Evolutionary conservation across 495 filamentous ascomycete genomes (phyloP), one percentile per base, ranked within the genome.

Genomic region (Entonaema liquescens): DNA sequence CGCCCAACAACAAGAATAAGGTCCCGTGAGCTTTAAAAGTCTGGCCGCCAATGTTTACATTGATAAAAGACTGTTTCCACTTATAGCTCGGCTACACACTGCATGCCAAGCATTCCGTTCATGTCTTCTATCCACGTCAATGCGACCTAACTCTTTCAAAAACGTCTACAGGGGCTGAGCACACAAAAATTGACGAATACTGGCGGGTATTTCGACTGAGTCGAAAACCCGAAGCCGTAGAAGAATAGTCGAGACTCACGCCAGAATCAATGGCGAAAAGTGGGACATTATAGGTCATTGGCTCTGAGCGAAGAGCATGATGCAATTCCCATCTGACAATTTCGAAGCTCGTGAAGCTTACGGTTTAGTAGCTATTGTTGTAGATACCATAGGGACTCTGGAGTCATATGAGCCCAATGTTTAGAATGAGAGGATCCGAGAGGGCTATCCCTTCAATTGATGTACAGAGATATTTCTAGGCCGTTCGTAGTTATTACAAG

Each of bases 101-200:
- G 42, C 53, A 57, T 40, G 66, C 66, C 66, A 68, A 68, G 66
- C 59, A 40, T 62, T 50, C 29, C 29, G 66, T 68, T 68, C 66
- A 68, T 68, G 66, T 68, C 54, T 67, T 47, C 19, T 50, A 61
- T 68, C 58, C 36, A 68, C 65, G 49, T 40, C 59, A 50, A 42
- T 62, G 21, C 50, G 13, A 62, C 19, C 29, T 23, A 31, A 35
- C 50, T 56, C 9, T 21, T 61, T 55, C 21, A 7, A 0, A 29
- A 26, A 29, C 3, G 25, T 53, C 23, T 53, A n/a, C 49, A n/a
- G 49, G 25, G 49, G 23, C 25, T 26, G 26, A 53, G 12, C 12
- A 15, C 23, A 1, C 12, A 28, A 29, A 29, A 21, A 53, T 53
- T 53, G 49, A 53, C 49, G 49, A 53, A 53, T 53, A 21, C 15